Evolutionary conservation across 495 filamentous ascomycete species (phyloP), one percentile per base, ranked within the genome.

Genomic region (Penicilliopsis zonata): DNA sequence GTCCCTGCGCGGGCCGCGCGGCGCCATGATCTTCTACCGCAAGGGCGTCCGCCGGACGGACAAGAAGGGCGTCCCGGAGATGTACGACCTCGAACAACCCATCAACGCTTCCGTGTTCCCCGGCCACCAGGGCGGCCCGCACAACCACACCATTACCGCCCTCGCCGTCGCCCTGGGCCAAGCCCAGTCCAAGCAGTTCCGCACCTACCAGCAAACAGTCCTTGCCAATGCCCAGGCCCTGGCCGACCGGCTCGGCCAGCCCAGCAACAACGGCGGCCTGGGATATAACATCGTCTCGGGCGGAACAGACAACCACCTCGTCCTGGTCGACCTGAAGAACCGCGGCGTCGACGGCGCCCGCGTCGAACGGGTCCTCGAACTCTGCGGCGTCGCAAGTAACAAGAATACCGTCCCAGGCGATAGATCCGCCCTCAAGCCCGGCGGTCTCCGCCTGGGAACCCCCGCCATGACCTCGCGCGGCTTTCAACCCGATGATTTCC

Each of bases 381-480:
- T 94, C 6, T 86, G 90, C 31, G 86, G 88, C 38, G 86, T 98
- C 18, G 90, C 92, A 13, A 81, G 82, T 50, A 98, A 98, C 67
- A 98, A 98, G 70, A 98, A 98, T 61, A 96, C 90, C 9, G 92
- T 95, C 0, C 90, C 92, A 3, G 90, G 92, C 9, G 90, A 98
- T 58, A 80, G 78, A 43, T 94, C 85, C 10, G 90, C 90, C 2
- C 68, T 98, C 41, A 83, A 84, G 47, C 90, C 90, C 12, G 85
- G 85, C 36, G 90, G 90, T 31, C 67, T 98, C 38, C 76, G 90
- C 40, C 80, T 98, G 53, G 90, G 90, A 16, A 86, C 86, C 3
- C 90, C 90, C 0, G 90, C 90, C 31, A 98, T 98, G 90, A 98
- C 90, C 10, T 95, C 90, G 2, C 69, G 90, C 28, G 92, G 92